phyloP scores from a whole-genome alignment of 2,329 filamentous ascomycete genomes.

The Ophiostoma himal-ulmi region DNA sequence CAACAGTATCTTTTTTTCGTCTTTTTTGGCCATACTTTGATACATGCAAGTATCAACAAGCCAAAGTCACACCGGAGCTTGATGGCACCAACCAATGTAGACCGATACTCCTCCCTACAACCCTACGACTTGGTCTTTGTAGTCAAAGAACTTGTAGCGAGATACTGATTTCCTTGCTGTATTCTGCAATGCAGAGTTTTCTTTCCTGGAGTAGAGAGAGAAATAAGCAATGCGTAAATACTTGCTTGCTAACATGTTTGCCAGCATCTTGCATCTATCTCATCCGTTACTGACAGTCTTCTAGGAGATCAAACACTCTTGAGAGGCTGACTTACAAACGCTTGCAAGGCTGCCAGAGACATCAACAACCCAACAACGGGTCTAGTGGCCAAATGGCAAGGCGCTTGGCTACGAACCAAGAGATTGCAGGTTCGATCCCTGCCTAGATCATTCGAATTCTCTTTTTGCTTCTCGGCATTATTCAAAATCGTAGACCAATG shows the following conservation, averaged over 20 bases:
- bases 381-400: constrained; percentile 34
- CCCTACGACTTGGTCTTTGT: no score
- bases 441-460: constrained; percentile 27
- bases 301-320: neutral
- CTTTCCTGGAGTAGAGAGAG: no score
- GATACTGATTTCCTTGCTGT: no score
- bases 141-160: no score
- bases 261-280: neutral
- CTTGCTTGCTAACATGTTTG: no score
- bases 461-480: neutral
- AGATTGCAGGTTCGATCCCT: constrained; percentile 37
- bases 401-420: constrained; percentile 38
- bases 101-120: no score
- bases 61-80: no score
- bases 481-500: neutral
- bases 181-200: no score
- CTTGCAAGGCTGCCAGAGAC: neutral
- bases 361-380: constrained; percentile 15
- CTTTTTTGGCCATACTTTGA: neutral
- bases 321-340: neutral
- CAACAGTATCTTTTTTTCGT: neutral
- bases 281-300: neutral
- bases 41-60: no score
- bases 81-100: no score
- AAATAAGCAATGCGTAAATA: no score